Evolutionary conservation across 768 basidiomycete species (phyloP), one percentile per base, ranked within the genome.

Genomic region (Lactarius hengduanensis): DNA sequence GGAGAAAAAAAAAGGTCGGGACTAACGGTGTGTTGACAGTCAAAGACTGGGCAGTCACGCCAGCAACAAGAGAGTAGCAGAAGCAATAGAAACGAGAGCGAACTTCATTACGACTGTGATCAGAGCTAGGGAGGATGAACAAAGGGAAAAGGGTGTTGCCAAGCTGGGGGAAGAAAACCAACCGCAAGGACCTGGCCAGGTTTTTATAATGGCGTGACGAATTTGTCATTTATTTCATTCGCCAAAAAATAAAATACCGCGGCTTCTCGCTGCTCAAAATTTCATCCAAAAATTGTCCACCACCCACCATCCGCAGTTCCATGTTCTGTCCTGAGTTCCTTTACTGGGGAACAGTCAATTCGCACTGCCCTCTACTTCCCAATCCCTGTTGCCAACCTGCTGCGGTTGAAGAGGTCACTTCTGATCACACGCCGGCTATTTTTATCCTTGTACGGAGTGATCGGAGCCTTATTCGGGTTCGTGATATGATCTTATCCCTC

Each of bases 11-110:
- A 28, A 47, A 16, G 18, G 61, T 18, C 3, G 20, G 28, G 22
- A 82, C 89, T 73, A 70, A 91, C 90, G 91, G 91, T 43, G 91
- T 93, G 74, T 89, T 87, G 74, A 92, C 79, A 0, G 70, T 77
- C 70, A 86, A 72, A 8, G 50, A 16, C 72, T 85, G 84, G 20
- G 83, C 86, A 30, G 79, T 50, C 58, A 75, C 84, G 38, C 75
- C 75, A 59, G 76, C 74, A 56, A 77, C 78, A 69, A 73, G 70
- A 84, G 75, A 53, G 77, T 77, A 68, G 78, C 72, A 65, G 79
- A 72, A 59, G 78, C 71, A 71, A 84, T 63, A 62, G 80, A 72
- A 57, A 78, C 72, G 64, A 77, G 11, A 62, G 67, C 8, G 68
- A 77, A 74, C 78, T 83, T 83, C 87, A 87, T 87, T 72, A 75